phyloP scores from a whole-genome alignment of 106 monocot species.

The Hemerocallis citrina region DNA sequence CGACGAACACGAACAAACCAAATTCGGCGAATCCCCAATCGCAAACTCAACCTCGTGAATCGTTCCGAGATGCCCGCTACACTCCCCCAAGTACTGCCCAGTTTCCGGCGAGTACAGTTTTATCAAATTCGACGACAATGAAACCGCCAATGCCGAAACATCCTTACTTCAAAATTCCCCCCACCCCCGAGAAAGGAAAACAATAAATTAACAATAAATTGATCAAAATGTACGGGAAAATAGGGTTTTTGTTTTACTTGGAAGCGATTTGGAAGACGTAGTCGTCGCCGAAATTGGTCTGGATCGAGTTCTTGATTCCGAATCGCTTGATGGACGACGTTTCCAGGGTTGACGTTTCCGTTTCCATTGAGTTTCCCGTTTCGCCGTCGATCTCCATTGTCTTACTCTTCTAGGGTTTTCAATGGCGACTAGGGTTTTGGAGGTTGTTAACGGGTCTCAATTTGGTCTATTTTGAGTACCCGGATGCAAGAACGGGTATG shows the following conservation, averaged over 20 bases:
- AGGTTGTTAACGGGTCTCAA: no score
- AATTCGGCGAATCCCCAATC: constrained; percentile 39
- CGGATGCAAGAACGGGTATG: no score
- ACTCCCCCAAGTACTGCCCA: constrained; percentile 85
- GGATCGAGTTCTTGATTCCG: constrained; percentile 65
- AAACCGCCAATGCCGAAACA: constrained; percentile 64
- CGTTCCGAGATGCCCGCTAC: constrained; percentile 57
- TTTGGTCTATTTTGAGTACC: no score
- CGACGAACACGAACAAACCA: constrained; percentile 80
- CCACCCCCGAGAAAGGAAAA: background rate
- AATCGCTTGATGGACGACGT: constrained; percentile 28
- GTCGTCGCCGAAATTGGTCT: constrained; percentile 90
- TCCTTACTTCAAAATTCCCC: constrained; percentile 57
- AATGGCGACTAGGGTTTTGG: no score
- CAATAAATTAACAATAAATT: background rate
- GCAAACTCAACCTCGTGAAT: constrained; percentile 77
- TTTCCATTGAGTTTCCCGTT: background rate
- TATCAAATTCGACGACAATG: constrained; percentile 75
- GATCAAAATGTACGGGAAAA: background rate
- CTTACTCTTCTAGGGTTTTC: background rate
- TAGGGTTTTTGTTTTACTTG: constrained; percentile 27
- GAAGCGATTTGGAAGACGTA: constrained; percentile 94
- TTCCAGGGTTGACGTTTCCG: background rate
- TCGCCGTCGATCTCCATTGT: constrained; percentile 1
- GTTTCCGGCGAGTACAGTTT: constrained; percentile 77